Percentiles rank a stretch among this genome's conserved stretches.
These are phyloP conservation scores for Candida ovalis DNA, from an alignment of 805 yeast genomes.

Conservation along the genomic window DNA sequence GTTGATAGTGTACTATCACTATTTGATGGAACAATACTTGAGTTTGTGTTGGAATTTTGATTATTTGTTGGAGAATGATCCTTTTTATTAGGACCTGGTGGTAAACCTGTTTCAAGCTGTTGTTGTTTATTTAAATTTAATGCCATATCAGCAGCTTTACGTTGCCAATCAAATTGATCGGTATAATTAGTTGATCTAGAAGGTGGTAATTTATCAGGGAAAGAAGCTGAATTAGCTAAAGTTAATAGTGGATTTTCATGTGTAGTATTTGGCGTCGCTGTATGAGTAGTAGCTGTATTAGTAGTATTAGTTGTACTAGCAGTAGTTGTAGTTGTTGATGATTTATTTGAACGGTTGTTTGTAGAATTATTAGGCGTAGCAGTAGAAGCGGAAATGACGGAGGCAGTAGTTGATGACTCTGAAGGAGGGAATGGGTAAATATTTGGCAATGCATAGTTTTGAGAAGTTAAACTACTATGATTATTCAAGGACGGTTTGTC, in stretches of 20 bases:
- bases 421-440: not conserved
- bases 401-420: not conserved
- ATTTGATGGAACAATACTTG: too few species aligned
- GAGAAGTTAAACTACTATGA: not conserved
- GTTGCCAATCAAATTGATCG: constrained; percentile 19
- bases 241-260: constrained; percentile 28
- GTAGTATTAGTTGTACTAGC: not conserved
- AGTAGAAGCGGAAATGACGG: not conserved
- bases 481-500: constrained; percentile 7
- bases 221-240: constrained; percentile 26
- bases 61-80: too few species aligned
- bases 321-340: not conserved
- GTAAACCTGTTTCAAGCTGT: not conserved
- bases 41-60: too few species aligned
- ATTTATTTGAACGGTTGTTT: too few species aligned
- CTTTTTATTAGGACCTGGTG: constrained; percentile 1
- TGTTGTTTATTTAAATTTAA: constrained; percentile 8
- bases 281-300: not conserved
- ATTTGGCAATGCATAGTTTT: not conserved
- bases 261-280: constrained; percentile 2
- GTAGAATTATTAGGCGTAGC: constrained; percentile 2
- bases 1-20: too few species aligned
- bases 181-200: not conserved
- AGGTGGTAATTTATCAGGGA: too few species aligned
- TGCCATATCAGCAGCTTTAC: constrained; percentile 27